Percentiles rank a stretch among this genome's conserved stretches.
phyloP scores from a whole-genome alignment of 345 rosid species.

The Eucalyptus sp. region DNA sequence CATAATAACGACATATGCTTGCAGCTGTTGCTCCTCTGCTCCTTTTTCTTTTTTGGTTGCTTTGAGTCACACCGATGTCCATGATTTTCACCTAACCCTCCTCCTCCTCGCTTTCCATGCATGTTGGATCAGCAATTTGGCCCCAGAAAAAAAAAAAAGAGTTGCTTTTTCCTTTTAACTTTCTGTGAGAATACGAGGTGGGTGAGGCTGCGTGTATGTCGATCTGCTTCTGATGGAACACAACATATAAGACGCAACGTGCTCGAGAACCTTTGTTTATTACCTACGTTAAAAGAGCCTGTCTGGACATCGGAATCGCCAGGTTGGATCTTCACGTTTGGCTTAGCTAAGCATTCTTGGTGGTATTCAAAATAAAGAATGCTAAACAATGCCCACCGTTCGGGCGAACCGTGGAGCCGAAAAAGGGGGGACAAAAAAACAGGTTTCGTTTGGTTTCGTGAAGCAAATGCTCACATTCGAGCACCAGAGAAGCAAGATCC shows the following conservation, averaged over 20 bases:
- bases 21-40: background rate
- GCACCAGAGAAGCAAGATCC: background rate
- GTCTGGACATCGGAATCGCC: background rate
- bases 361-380: background rate
- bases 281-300: background rate
- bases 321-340: background rate
- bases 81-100: background rate
- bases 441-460: background rate
- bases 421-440: background rate
- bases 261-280: background rate
- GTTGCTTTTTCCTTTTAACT: background rate
- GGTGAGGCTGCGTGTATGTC: background rate
- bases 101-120: background rate
- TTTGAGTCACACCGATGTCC: background rate
- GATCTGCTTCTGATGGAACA: background rate
- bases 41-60: background rate
- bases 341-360: background rate
- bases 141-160: fast-evolving
- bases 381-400: background rate
- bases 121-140: background rate
- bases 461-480: background rate
- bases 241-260: background rate
- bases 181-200: background rate
- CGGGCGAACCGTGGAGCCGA: background rate
- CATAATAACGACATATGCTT: background rate